These are phyloP conservation scores for Russula compacta DNA, from an alignment of 768 basidiomycete genomes.

Conservation along the genomic window DNA sequence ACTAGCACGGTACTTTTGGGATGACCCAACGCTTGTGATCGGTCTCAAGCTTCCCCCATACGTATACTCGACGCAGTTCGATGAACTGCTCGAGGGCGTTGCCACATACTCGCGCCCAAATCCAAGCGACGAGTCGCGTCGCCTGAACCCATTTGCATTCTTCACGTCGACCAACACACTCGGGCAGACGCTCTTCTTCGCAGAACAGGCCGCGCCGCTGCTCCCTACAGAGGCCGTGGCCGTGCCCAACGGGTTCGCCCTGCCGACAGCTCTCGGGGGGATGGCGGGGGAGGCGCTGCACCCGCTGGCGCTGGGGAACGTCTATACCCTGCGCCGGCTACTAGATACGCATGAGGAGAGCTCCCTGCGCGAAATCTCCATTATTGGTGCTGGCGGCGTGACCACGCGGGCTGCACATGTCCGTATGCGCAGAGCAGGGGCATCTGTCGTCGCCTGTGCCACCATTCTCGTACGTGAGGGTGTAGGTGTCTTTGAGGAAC, in stretches of 20 bases:
- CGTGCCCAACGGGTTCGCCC: conserved; percentile 35
- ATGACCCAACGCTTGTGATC: conserved; percentile 51
- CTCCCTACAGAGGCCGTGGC: background rate
- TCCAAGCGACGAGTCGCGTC: conserved; percentile 11
- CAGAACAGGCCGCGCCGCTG: background rate
- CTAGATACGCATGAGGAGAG: conserved; percentile 35
- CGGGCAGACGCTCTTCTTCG: conserved; percentile 16
- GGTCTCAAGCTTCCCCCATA: conserved; percentile 48
- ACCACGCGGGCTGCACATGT: conserved; percentile 46
- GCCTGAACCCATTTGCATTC: conserved; percentile 16
- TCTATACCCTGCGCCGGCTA: conserved; percentile 48
- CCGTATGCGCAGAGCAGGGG: conserved; percentile 71
- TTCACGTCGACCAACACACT: conserved; percentile 20
- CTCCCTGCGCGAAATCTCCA: conserved; percentile 39
- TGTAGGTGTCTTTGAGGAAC: conserved; percentile 30
- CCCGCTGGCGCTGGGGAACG: conserved; percentile 70
- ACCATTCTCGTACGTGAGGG: conserved; percentile 39
- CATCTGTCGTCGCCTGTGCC: conserved; percentile 58
- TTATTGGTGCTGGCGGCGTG: conserved; percentile 83
- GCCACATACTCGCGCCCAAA: conserved; percentile 14
- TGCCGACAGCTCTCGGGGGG: conserved; percentile 61
- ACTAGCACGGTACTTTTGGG: conserved; percentile 40
- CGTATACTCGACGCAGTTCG: conserved; percentile 16
- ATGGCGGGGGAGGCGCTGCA: conserved; percentile 73
- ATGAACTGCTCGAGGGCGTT: conserved; percentile 9